Evolutionary conservation across 192 early-diverging fungal species (phyloP).

Genomic region (Backusella circina): DNA sequence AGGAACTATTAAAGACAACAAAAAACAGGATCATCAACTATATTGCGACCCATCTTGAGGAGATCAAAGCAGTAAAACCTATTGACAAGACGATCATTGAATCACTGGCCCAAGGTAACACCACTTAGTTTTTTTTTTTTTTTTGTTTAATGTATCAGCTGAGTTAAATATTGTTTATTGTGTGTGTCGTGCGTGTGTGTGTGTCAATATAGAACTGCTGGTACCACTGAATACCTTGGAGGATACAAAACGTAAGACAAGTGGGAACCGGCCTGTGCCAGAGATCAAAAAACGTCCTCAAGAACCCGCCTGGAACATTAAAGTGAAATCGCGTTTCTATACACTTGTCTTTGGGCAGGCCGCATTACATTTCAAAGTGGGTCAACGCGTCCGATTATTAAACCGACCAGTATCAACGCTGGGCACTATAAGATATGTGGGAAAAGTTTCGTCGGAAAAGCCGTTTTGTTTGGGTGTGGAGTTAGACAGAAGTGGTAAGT

Average conservation of each 20-base stretch:
- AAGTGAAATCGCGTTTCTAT: neutral
- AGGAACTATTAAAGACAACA: constrained; percentile 6
- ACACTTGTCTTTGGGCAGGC: neutral
- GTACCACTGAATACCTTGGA: constrained; percentile 11
- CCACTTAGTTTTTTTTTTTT: neutral
- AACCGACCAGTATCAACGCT: constrained; percentile 9
- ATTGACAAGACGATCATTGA: constrained; percentile 15
- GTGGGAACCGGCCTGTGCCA: neutral
- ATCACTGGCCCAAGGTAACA: constrained; percentile 23
- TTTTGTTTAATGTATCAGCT: neutral
- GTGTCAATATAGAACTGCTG: constrained; percentile 6
- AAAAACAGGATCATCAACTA: constrained; percentile 8
- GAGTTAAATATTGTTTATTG: neutral
- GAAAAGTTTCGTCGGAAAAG: constrained; percentile 7
- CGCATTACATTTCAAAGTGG: neutral
- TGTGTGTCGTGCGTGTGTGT: neutral
- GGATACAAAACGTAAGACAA: neutral
- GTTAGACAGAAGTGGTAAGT: constrained; percentile 18
- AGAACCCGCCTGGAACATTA: constrained; percentile 5
- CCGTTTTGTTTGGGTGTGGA: constrained; percentile 11
- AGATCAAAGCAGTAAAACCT: constrained; percentile 2
- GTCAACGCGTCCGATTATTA: constrained; percentile 12
- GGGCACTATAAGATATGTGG: constrained; percentile 11
- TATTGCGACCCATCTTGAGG: constrained; percentile 10
- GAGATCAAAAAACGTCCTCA: neutral